These are phyloP conservation scores for Syzygium malaccense DNA, from an alignment of 441 rosid species.

Conservation along the genomic window DNA sequence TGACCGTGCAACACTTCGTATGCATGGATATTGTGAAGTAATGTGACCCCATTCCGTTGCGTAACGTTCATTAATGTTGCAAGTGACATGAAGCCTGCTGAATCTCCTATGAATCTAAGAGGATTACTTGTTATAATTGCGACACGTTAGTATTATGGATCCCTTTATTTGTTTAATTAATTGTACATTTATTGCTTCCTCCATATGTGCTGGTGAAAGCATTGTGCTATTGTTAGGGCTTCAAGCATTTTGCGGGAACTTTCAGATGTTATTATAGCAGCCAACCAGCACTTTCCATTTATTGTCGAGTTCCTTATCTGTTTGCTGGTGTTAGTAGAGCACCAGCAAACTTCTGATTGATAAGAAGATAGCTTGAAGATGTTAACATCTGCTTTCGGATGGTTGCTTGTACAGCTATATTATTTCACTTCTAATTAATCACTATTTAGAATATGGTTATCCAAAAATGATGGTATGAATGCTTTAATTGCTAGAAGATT, in stretches of 20 bases:
- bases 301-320: neutral
- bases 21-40: neutral
- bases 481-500: neutral
- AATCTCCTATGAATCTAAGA: neutral
- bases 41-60: neutral
- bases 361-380: neutral
- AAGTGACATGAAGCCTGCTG: neutral
- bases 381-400: neutral
- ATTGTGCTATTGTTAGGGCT: neutral
- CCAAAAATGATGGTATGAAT: neutral
- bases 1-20: neutral
- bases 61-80: neutral
- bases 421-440: neutral
- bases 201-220: neutral
- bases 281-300: neutral
- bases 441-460: neutral
- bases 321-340: neutral
- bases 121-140: neutral
- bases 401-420: neutral
- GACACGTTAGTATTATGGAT: neutral
- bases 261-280: neutral
- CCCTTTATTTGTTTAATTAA: neutral
- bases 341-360: neutral
- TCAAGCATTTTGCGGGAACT: neutral
- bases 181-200: neutral